Evolutionary conservation across 1,284 basidiomycete species (phyloP).

Genomic region (Trichosporon faecale): DNA sequence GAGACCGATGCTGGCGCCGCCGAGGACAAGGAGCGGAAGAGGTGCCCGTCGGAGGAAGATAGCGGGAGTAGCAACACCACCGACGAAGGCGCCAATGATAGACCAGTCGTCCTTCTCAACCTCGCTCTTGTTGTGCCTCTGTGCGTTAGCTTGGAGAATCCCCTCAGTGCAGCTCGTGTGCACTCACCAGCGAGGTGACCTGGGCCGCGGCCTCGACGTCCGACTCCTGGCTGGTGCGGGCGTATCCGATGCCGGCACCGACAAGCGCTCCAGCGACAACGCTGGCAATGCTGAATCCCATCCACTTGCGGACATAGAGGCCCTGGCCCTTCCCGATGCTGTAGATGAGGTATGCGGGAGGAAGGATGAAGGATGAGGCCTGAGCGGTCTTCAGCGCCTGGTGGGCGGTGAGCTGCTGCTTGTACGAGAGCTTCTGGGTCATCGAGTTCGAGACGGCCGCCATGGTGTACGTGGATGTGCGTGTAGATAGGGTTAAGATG

Average conservation of each 20-base stretch:
- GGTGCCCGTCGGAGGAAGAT: slow-evolving; percentile 45
- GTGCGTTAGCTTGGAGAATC: background rate
- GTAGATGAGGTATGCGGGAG: slow-evolving; percentile 42
- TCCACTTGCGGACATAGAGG: slow-evolving; percentile 21
- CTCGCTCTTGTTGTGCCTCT: slow-evolving; percentile 38
- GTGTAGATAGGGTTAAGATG: background rate
- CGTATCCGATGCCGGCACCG: slow-evolving; percentile 33
- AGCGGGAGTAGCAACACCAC: slow-evolving; percentile 42
- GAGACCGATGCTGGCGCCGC: slow-evolving; percentile 47
- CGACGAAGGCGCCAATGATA: slow-evolving; percentile 45
- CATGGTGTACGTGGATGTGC: slow-evolving; percentile 24
- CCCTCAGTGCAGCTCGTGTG: background rate
- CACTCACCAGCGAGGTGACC: slow-evolving; percentile 41
- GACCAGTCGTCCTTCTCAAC: slow-evolving; percentile 49
- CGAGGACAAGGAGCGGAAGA: slow-evolving; percentile 35
- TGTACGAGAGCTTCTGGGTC: slow-evolving; percentile 27
- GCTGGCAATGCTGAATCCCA: slow-evolving; percentile 35
- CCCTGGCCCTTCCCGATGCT: slow-evolving; percentile 19
- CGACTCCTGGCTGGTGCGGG: slow-evolving; percentile 31
- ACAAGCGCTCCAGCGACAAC: slow-evolving; percentile 29
- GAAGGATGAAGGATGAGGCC: slow-evolving; percentile 37
- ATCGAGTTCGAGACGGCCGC: slow-evolving; percentile 36
- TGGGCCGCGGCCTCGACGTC: slow-evolving; percentile 35
- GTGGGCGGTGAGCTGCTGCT: slow-evolving; percentile 38
- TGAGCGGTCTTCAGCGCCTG: slow-evolving; percentile 41